phyloP scores from a whole-genome alignment of 306 rosid species.

The Vicia faba region DNA sequence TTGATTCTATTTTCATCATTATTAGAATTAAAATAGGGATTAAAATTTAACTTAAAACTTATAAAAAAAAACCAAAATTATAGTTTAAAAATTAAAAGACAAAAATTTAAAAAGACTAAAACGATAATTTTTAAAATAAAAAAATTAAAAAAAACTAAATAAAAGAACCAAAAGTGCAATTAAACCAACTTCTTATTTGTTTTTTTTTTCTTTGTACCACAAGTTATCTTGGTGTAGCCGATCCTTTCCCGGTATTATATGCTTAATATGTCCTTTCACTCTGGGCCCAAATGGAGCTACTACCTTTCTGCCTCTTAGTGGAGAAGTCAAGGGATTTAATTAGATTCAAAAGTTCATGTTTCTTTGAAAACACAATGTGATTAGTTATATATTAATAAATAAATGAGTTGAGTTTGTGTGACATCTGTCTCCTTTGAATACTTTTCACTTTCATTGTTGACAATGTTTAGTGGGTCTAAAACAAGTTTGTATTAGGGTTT shows the following conservation, averaged over 20 bases:
- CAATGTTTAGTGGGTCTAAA: slow-evolving; percentile 33
- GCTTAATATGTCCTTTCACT: slow-evolving; percentile 24
- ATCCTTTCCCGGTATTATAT: no score
- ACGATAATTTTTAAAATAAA: no score
- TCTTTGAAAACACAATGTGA: slow-evolving; percentile 42
- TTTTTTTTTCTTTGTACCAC: not conserved
- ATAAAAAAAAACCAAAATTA: no score
- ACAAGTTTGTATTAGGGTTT: slow-evolving; percentile 24
- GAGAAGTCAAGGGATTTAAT: slow-evolving; percentile 71
- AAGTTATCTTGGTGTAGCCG: slow-evolving; percentile 23
- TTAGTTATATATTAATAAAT: slow-evolving; percentile 32
- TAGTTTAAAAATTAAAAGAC: no score
- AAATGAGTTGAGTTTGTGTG: slow-evolving; percentile 30
- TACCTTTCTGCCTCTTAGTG: slow-evolving; percentile 60
- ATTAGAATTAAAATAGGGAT: no score
- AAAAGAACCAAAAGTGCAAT: no score
- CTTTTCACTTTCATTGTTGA: slow-evolving; percentile 12
- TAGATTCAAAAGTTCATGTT: slow-evolving; percentile 52
- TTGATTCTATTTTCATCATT: no score
- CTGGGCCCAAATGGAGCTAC: slow-evolving; percentile 54
- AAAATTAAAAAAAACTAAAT: no score
- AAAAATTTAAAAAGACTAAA: no score
- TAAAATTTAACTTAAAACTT: no score
- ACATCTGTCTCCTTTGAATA: slow-evolving; percentile 39
- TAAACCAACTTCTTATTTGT: not conserved